Evolutionary conservation across 73 alveolate genomes (phyloP), one percentile per base, ranked within the genome.

Genomic region (Tetrahymena elliotti): DNA sequence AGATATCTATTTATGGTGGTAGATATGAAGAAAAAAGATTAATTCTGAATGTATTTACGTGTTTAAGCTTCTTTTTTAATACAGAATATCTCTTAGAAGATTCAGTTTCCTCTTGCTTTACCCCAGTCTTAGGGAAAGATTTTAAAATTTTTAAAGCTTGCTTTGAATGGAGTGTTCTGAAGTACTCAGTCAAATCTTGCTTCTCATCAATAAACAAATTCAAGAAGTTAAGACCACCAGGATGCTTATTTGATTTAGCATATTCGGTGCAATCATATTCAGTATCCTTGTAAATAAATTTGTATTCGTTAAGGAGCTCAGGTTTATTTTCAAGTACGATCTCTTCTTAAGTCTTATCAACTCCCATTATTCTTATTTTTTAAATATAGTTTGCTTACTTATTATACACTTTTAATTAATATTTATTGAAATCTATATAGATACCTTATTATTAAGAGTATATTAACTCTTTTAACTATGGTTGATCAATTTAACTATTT

Each of bases 161-260:
- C 84, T 94, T 94, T 7, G 96, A 94, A 39, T 94, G 96, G 24
- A 94, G 93, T 24, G 94, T 39, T 92, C 88, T 94, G 52, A 94
- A 94, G 47, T 94, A 94, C 47, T 94, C 96, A 40, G 96, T 94
- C 83, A 94, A 94, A 53, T 94, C 96, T 53, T 94, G 33, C 94
- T 94, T 94, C 83, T 94, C 96, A 47, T 94, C 96, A 68, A 83
- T 88, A 94, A 94, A 84, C 39, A 84, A 52, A 84, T 94, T 94
- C 41, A 94, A 83, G 94, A 94, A 94, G 34, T 92, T 84, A 41
- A 84, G 83, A 40, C 96, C 96, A 13, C 94, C 96, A 27, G 96
- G 96, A 53, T 94, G 96, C 38, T 88, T 94, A 18, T 93, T 38
- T n/a, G 88, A 68, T 68, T 68, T 68, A 47, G 93, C 96, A 40